A percentile compares a stretch with the other conserved stretches of the same genome.
Evolutionary conservation across 139 green algal species (phyloP).

Genomic region (Closterium sp.): DNA sequence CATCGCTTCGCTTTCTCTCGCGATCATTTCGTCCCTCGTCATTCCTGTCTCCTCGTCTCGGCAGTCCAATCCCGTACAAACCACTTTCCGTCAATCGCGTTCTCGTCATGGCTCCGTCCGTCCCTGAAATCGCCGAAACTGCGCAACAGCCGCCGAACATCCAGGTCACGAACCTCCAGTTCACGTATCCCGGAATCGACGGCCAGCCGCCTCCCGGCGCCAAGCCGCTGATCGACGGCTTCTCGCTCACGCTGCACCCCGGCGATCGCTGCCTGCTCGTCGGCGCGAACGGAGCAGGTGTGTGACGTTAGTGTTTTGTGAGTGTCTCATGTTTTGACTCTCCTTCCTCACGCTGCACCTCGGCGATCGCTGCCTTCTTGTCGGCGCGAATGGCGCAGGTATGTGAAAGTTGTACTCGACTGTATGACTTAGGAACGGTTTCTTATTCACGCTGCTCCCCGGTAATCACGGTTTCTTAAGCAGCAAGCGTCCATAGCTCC

Average conservation of each 20-base stretch:
- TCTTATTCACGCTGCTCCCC: no score
- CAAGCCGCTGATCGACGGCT: constrained; percentile 54
- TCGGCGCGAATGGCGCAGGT: constrained; percentile 63
- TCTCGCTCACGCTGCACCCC: constrained; percentile 48
- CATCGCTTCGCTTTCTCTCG: neutral
- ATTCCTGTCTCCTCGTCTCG: neutral
- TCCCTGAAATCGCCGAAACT: neutral
- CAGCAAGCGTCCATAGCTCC: constrained; percentile 53
- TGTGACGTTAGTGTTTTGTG: no score
- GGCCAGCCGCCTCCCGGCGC: constrained; percentile 50
- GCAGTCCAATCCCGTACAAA: neutral
- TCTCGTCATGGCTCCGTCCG: neutral
- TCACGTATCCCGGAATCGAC: constrained; percentile 58
- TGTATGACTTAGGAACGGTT: no score
- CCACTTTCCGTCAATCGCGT: neutral
- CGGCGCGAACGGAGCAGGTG: constrained; percentile 61
- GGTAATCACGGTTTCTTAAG: constrained; percentile 24
- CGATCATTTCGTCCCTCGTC: neutral
- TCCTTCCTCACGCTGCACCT: constrained; percentile 48
- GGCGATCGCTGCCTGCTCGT: constrained; percentile 58
- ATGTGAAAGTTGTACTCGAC: neutral
- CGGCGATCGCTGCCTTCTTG: constrained; percentile 57
- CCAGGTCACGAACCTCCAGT: constrained; percentile 52
- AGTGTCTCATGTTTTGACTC: no score
- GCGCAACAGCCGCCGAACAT: neutral